These are phyloP conservation scores for Mesembryanthemum crystallinum DNA, from an alignment of 148 eudicot genomes.

Conservation along the genomic window DNA sequence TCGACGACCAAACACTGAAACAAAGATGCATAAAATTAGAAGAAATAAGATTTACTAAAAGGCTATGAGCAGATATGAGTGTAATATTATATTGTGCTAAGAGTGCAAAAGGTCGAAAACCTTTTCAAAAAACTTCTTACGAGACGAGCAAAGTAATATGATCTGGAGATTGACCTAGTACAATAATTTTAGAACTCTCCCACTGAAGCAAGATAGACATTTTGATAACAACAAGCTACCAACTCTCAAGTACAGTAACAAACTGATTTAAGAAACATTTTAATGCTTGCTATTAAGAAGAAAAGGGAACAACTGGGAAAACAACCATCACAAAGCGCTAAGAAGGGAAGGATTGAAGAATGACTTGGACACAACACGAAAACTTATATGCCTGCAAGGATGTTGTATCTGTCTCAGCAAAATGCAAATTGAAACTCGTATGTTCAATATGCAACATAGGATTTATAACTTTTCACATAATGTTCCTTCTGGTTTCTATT, in stretches of 20 bases:
- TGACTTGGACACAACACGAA: too few species aligned
- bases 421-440: neutral
- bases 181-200: neutral
- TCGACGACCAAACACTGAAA: conserved; percentile 68
- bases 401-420: neutral
- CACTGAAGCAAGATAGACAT: neutral
- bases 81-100: neutral
- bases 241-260: too few species aligned
- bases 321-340: too few species aligned
- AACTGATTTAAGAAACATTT: too few species aligned
- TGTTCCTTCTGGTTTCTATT: neutral
- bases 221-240: too few species aligned
- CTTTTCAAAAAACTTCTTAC: neutral
- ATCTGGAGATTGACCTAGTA: neutral
- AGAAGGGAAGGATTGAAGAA: too few species aligned
- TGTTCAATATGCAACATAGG: neutral
- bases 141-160: too few species aligned
- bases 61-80: neutral
- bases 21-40: conserved; percentile 5
- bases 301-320: too few species aligned
- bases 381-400: too few species aligned
- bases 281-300: too few species aligned
- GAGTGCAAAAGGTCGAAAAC: neutral
- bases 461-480: neutral
- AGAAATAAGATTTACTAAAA: neutral